Percentiles rank a stretch among this genome's conserved stretches.
Evolutionary conservation across 495 filamentous ascomycete species (phyloP).

Genomic region (Patellaria atrata): DNA sequence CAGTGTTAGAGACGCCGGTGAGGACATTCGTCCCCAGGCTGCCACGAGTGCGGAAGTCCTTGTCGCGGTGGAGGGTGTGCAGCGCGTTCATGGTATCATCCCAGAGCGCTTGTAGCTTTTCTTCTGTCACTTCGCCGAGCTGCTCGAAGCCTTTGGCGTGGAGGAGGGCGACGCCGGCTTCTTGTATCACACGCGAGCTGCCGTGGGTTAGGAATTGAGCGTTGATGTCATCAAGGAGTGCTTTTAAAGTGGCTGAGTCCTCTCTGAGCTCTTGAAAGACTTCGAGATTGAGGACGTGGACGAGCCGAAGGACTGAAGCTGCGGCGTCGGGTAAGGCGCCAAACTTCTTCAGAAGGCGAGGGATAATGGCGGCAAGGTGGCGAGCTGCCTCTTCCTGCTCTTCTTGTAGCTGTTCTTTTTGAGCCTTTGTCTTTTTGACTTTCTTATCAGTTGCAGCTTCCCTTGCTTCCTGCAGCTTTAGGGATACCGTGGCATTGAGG

Average conservation of each 20-base stretch:
- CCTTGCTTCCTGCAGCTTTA: conserved; percentile 42
- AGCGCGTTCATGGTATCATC: conserved; percentile 64
- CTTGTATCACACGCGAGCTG: conserved; percentile 67
- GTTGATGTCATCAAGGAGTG: conserved; percentile 81
- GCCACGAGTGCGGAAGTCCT: conserved; percentile 47
- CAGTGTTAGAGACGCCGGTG: conserved; percentile 56
- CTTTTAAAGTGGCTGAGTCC: conserved; percentile 63
- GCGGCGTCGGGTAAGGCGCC: conserved; percentile 78
- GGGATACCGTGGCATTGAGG: conserved; percentile 61
- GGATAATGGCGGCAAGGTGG: conserved; percentile 62
- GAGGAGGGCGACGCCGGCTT: conserved; percentile 66
- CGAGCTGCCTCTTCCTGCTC: conserved; percentile 60
- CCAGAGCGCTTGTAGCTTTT: conserved; percentile 69
- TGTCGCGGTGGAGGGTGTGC: conserved; percentile 47
- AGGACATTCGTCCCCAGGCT: conserved; percentile 47
- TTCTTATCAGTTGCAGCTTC: conserved; percentile 23
- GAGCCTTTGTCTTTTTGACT: conserved; percentile 33
- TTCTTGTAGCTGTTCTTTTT: conserved; percentile 45
- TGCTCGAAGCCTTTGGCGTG: conserved; percentile 79
- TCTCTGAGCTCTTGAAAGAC: conserved; percentile 83
- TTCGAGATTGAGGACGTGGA: conserved; percentile 72
- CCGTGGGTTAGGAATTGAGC: conserved; percentile 86
- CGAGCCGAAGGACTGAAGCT: conserved; percentile 70
- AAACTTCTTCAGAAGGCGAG: conserved; percentile 77
- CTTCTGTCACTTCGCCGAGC: conserved; percentile 67